Conservation (phyloP, 345 rosid species). For the Syzygium aqueum region DNA sequence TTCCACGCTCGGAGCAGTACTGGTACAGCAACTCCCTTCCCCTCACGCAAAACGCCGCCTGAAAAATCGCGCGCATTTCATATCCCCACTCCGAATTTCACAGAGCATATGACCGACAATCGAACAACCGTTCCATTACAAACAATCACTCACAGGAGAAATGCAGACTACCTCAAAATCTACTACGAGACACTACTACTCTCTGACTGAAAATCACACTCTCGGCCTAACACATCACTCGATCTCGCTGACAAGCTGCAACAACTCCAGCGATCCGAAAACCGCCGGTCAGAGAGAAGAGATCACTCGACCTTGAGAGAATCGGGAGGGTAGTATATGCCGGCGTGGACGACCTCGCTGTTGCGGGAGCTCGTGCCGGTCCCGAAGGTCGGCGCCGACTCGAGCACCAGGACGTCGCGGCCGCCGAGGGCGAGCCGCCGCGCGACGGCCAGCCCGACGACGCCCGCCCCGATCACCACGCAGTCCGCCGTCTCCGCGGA, state of each 20-base stretch:
- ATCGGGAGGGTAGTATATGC: conserved; percentile 73
- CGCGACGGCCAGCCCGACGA: conserved; percentile 76
- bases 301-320: conserved; percentile 52
- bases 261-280: background rate
- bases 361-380: conserved; percentile 73
- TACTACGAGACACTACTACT: background rate
- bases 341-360: conserved; percentile 93
- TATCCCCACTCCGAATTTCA: background rate
- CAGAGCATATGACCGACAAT: background rate
- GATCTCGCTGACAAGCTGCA: background rate
- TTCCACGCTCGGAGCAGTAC: conserved; percentile 46
- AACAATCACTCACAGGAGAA: background rate
- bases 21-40: conserved; percentile 70
- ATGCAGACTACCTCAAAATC: background rate
- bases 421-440: conserved; percentile 55
- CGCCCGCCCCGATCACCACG: conserved; percentile 90
- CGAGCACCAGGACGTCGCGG: conserved; percentile 66
- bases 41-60: conserved; percentile 61
- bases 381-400: conserved; percentile 79
- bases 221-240: background rate
- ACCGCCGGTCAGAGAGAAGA: background rate
- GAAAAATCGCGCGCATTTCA: background rate
- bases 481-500: conserved; percentile 21
- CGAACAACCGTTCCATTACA: background rate
- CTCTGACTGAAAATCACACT: background rate